Evolutionary conservation across 441 rosid genomes (phyloP), one percentile per base, ranked within the genome.

Genomic region (Macaranga tanarius): DNA sequence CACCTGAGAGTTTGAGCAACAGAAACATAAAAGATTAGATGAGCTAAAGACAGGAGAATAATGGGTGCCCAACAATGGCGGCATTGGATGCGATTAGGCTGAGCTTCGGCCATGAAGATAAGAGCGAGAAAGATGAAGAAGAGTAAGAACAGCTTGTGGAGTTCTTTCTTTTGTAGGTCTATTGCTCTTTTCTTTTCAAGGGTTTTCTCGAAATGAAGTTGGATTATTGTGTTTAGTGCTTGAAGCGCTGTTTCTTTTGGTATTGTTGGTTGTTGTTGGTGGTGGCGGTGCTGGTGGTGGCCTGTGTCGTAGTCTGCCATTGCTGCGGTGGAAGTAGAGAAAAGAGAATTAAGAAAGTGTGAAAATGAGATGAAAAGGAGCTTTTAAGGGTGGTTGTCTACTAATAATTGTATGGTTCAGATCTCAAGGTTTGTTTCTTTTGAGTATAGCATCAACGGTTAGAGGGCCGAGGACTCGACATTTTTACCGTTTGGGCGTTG

Each of bases 141-240:
- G 83, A 90, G 87, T 69, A 83, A 90, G 83, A 90, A 90, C 19
- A 84, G 94, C 80, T 88, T 92, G 86, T 92, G 92, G 44, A 95
- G 95, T 69, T 92, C 87, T 83, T 95, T 95, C 88, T 95, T 95
- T 68, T 95, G 99, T 59, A 85, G 89, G 88, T 95, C 99, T 31
- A 95, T 92, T 65, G 99, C 91, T 68, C 94, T 82, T 65, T 92
- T 95, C 71, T 90, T 95, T 80, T 95, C 99, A 0, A 95, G 87
- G 75, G 99, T 95, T 71, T 95, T 95, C 86, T 92, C 99, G 72
- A 95, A 95, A 47, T 95, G 97, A 82, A 92, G 99, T 70, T 91
- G 95, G 87, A 95, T 90, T 68, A 92, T 91, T 0, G 97, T 89
- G 94, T 95, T 95, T 5, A 95, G 73, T 2, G 99, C 97, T 79